Evolutionary conservation across 345 rosid species (phyloP).

Genomic region (Populus davidiana): DNA sequence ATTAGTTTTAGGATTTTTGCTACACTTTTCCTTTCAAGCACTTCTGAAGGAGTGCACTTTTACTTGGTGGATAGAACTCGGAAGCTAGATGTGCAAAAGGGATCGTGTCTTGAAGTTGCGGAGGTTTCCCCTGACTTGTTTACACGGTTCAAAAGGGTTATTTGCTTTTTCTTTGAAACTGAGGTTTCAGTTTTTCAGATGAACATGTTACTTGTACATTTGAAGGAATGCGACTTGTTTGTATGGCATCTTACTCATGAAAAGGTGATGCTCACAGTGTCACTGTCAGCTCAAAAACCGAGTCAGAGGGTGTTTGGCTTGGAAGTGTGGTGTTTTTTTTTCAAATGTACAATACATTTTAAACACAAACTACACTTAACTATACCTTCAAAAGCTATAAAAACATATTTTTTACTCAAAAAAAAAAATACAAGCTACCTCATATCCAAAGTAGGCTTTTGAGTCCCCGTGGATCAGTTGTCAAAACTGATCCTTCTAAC

Average conservation of each 20-base stretch:
- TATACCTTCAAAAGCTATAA: too few species aligned
- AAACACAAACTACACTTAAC: too few species aligned
- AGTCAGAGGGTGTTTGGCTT: too few species aligned
- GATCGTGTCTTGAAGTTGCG: too few species aligned
- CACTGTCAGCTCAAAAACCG: background rate
- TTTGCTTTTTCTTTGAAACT: background rate
- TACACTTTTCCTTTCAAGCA: background rate
- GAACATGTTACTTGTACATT: background rate
- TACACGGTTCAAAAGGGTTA: background rate
- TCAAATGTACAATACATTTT: too few species aligned
- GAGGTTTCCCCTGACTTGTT: background rate
- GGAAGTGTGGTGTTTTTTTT: too few species aligned
- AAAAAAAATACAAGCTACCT: too few species aligned
- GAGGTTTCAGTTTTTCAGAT: background rate
- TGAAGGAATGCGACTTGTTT: too few species aligned
- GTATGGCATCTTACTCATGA: too few species aligned
- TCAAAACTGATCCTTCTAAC: background rate
- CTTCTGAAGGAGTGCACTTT: background rate
- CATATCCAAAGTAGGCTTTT: background rate
- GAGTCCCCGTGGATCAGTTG: background rate
- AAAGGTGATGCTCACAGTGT: too few species aligned
- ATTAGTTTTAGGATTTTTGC: background rate
- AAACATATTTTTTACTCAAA: too few species aligned
- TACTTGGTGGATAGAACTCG: background rate
- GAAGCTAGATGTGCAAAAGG: too few species aligned